Conservation (phyloP, 495 filamentous ascomycete genomes). For the Penicillium malachiteum region DNA sequence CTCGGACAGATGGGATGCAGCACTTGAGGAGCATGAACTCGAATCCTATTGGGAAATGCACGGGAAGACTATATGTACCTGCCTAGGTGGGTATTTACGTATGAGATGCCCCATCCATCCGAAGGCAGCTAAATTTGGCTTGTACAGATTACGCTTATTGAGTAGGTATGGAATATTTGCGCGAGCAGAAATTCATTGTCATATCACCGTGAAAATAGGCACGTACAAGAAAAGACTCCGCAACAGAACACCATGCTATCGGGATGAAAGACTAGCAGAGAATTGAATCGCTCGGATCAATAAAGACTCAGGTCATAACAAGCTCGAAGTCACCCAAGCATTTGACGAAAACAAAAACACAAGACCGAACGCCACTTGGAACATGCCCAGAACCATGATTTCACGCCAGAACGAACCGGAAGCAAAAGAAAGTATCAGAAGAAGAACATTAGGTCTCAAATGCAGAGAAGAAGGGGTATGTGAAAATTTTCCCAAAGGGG, state of each 20-base stretch:
- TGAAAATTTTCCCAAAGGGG: conserved; percentile 16
- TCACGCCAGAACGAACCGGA: conserved; percentile 13
- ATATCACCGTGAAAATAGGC: conserved; percentile 25
- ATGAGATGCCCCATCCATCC: too few relatives aligned
- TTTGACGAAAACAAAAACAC: conserved; percentile 13
- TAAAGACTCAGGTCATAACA: conserved; percentile 4
- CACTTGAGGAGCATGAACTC: too few relatives aligned
- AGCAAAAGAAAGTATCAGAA: conserved; percentile 5
- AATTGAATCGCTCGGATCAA: conserved; percentile 1
- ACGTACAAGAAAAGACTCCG: conserved; percentile 10
- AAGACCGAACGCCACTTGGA: conserved; percentile 23
- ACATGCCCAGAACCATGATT: conserved; percentile 18
- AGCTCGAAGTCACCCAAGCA: conserved; percentile 5
- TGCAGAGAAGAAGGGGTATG: conserved; percentile 30
- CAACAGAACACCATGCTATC: conserved; percentile 14
- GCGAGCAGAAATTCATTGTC: conserved; percentile 3
- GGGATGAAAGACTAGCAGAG: not conserved
- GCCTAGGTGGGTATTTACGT: too few relatives aligned
- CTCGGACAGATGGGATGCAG: too few relatives aligned
- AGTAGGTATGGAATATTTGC: not conserved
- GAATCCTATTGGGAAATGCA: too few relatives aligned
- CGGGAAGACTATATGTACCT: too few relatives aligned
- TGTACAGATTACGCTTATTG: too few relatives aligned
- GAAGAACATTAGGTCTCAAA: conserved; percentile 25
- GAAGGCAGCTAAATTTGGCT: too few relatives aligned